These are phyloP conservation scores for Podochytrium sp. DNA, from an alignment of 192 early-diverging fungal species.

Conservation along the genomic window DNA sequence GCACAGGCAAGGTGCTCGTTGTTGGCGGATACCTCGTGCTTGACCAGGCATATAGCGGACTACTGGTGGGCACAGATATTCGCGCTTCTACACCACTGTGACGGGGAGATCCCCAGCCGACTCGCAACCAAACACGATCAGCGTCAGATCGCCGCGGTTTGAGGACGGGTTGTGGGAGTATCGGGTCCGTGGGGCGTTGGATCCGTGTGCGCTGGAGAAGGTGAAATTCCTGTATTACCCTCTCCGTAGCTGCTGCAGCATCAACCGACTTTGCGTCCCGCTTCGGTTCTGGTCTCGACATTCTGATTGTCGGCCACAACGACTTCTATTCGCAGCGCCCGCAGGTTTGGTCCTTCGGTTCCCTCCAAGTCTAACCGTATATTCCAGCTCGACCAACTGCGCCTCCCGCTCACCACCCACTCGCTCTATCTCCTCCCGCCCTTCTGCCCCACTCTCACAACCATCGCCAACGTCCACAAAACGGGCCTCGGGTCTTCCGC, in stretches of 20 bases:
- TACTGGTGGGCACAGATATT: conserved; percentile 83
- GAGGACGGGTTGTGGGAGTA: conserved; percentile 83
- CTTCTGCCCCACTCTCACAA: conserved; percentile 60
- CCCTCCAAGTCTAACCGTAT: background rate
- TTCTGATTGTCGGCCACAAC: conserved; percentile 88
- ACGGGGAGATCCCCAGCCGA: conserved; percentile 8
- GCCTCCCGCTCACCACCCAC: conserved; percentile 55
- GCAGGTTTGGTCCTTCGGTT: conserved; percentile 55
- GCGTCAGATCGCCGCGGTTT: conserved; percentile 85
- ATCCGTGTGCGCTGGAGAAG: background rate
- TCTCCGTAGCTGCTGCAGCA: conserved; percentile 5
- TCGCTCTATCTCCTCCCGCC: conserved; percentile 63
- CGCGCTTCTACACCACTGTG: conserved; percentile 83
- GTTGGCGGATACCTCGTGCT: conserved; percentile 95
- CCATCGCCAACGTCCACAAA: conserved; percentile 79
- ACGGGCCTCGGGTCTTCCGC: conserved; percentile 97
- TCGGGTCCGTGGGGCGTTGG: conserved; percentile 3
- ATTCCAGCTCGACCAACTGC: conserved; percentile 52
- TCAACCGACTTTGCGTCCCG: background rate
- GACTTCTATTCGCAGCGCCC: conserved; percentile 98
- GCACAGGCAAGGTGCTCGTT: conserved; percentile 93
- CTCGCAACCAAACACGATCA: conserved; percentile 38
- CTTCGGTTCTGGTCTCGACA: conserved; percentile 57
- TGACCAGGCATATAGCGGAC: conserved; percentile 74
- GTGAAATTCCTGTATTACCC: background rate